Percentiles rank a stretch among this genome's conserved stretches.
phyloP scores from a whole-genome alignment of 805 yeast genomes.

The Wickerhamomyces alni region DNA sequence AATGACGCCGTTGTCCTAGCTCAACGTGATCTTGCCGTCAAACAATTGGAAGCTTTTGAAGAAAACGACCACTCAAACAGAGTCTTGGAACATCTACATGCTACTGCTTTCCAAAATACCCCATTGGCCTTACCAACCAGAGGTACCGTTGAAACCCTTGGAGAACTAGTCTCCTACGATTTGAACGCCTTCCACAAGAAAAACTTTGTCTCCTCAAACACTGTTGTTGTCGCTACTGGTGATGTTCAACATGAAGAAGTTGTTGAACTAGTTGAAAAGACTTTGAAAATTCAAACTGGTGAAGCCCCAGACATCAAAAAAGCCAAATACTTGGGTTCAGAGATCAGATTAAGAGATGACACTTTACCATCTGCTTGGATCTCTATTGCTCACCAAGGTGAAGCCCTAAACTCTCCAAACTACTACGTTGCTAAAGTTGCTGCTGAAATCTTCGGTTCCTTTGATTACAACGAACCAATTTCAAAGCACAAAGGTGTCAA shows the following conservation, averaged over 20 bases:
- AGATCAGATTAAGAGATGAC: constrained; percentile 84
- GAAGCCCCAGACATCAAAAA: constrained; percentile 41
- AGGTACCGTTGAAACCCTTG: constrained; percentile 66
- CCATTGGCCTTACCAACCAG: constrained; percentile 69
- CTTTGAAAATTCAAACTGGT: constrained; percentile 45
- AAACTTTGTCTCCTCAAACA: constrained; percentile 56
- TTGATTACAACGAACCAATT: constrained; percentile 47
- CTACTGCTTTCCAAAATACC: constrained; percentile 84
- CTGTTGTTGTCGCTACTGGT: constrained; percentile 68
- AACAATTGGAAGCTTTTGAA: constrained; percentile 51
- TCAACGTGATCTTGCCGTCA: constrained; percentile 40
- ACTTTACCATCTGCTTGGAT: constrained; percentile 77
- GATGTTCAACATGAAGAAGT: constrained; percentile 63
- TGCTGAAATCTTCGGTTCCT: constrained; percentile 53
- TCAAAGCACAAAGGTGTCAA: constrained; percentile 60
- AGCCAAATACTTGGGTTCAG: constrained; percentile 76
- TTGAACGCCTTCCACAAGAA: constrained; percentile 47
- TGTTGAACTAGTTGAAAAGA: constrained; percentile 56
- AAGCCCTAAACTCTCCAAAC: constrained; percentile 54
- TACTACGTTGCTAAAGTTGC: constrained; percentile 72
- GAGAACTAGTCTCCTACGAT: constrained; percentile 53
- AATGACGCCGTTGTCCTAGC: constrained; percentile 40
- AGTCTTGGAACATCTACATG: constrained; percentile 69
- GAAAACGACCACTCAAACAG: constrained; percentile 43
- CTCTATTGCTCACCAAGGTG: constrained; percentile 71